A percentile compares a stretch with the other conserved stretches of the same genome.
phyloP scores from a whole-genome alignment of 305 asterid species.

The Fraxinus floribunda region DNA sequence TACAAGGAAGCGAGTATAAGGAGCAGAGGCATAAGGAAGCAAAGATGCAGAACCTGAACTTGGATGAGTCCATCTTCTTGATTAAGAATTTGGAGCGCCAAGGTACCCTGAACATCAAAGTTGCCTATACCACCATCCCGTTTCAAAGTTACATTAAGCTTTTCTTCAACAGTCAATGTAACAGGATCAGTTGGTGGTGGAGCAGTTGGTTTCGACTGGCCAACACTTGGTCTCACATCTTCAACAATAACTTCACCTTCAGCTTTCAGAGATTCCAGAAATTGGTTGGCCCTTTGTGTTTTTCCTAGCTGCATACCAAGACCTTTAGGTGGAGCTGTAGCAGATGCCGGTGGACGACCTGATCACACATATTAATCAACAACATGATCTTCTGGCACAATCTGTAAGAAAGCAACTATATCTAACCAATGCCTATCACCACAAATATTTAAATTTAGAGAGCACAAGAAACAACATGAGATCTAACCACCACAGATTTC shows the following conservation, averaged over 20 bases:
- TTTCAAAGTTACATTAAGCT: slow-evolving; percentile 66
- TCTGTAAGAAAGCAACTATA: slow-evolving; percentile 1
- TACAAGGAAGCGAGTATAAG: neutral
- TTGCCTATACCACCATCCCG: slow-evolving; percentile 81
- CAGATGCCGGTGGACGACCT: slow-evolving; percentile 80
- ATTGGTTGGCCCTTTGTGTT: slow-evolving; percentile 79
- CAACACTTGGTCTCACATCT: slow-evolving; percentile 77
- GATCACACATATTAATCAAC: slow-evolving; percentile 23
- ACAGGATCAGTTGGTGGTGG: slow-evolving; percentile 83
- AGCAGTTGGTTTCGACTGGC: slow-evolving; percentile 71
- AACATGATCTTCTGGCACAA: slow-evolving; percentile 12
- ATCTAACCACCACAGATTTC: neutral
- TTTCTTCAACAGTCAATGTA: slow-evolving; percentile 80
- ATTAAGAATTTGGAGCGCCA: slow-evolving; percentile 77
- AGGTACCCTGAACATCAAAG: slow-evolving; percentile 81
- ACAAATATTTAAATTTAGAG: neutral
- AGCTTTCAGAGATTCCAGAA: slow-evolving; percentile 88
- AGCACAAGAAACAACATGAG: neutral
- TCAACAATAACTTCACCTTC: slow-evolving; percentile 91
- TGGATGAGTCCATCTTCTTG: slow-evolving; percentile 84
- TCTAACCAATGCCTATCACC: slow-evolving; percentile 11
- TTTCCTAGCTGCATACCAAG: slow-evolving; percentile 94
- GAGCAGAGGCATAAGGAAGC: slow-evolving; percentile 5
- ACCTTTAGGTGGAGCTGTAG: slow-evolving; percentile 89
- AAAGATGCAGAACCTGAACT: slow-evolving; percentile 63